Evolutionary conservation across 306 rosid species (phyloP).

Genomic region (Urtica urens): DNA sequence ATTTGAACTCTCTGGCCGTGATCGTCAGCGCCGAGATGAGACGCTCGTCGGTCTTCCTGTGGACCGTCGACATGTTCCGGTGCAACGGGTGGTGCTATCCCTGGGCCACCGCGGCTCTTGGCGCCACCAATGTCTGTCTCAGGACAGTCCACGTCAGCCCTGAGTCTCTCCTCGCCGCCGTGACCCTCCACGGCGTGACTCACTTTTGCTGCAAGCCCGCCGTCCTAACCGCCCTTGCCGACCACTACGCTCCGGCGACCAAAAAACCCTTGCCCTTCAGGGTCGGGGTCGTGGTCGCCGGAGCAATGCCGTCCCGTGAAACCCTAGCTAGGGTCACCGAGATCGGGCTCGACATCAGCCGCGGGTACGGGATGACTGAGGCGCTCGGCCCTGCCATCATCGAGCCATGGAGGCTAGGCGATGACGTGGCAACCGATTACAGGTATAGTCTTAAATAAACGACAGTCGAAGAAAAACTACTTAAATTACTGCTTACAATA

Average conservation of each 20-base stretch:
- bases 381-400: constrained; percentile 53
- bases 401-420: constrained; percentile 33
- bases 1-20: constrained; percentile 50
- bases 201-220: constrained; percentile 64
- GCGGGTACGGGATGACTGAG: constrained; percentile 94
- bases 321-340: constrained; percentile 30
- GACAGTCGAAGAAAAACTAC: no score
- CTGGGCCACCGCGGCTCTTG: constrained; percentile 67
- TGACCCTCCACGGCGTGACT: constrained; percentile 45
- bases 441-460: no score
- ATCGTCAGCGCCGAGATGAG: constrained; percentile 34
- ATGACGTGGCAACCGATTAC: background rate
- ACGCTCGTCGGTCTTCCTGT: constrained; percentile 43
- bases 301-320: constrained; percentile 42
- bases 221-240: constrained; percentile 42
- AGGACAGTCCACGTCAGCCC: constrained; percentile 24
- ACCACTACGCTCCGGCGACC: background rate
- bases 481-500: no score
- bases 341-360: constrained; percentile 52
- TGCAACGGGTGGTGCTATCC: constrained; percentile 86
- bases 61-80: constrained; percentile 96
- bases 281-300: constrained; percentile 59
- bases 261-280: constrained; percentile 18
- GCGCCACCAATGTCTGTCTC: constrained; percentile 68
- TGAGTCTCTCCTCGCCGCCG: constrained; percentile 35